Evolutionary conservation across 768 basidiomycete genomes (phyloP), one percentile per base, ranked within the genome.

Genomic region (Amanita inopinata): DNA sequence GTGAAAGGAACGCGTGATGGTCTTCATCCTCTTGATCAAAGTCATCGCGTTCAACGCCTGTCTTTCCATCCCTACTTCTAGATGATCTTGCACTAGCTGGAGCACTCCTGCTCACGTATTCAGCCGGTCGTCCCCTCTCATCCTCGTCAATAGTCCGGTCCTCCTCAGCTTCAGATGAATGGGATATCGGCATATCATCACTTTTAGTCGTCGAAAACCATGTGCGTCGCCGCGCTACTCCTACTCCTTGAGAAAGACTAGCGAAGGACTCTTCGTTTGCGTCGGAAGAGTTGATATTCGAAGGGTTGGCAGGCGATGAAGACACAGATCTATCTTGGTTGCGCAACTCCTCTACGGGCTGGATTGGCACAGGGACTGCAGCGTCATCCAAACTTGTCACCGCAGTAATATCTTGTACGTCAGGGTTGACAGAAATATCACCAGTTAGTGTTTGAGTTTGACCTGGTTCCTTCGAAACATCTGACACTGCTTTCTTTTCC

Each of bases 201-300:
- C 57, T 69, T 18, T 59, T 57, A n/a, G 67, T 56, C 24, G 60
- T 58, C 14, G 69, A 62, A 48, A 82, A 80, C 79, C 78, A 81
- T 12, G 72, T 77, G 8, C 66, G 67, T 19, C 71, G 69, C n/a
- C 72, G 70, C 36, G 4, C 8, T 24, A 10, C 28, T 7, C 22
- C 7, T 12, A 23, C 6, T 8, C n/a, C n/a, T n/a, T n/a, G n/a
- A n/a, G n/a, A n/a, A n/a, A 15, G 2, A 3, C 15, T 20, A 43
- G 9, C 32, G 15, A 24, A 24, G 9, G 14, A 15, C 9, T n/a
- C 24, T 9, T 28, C 10, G 8, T n/a, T 12, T 27, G 15, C 20
- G 28, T 12, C 19, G 22, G 8, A n/a, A n/a, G n/a, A n/a, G n/a
- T n/a, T n/a, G n/a, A n/a, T n/a, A n/a, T n/a, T n/a, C n/a, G n/a